Conservation (phyloP, 352 stramenopile genomes). For the Globisporangium radiosum region DNA sequence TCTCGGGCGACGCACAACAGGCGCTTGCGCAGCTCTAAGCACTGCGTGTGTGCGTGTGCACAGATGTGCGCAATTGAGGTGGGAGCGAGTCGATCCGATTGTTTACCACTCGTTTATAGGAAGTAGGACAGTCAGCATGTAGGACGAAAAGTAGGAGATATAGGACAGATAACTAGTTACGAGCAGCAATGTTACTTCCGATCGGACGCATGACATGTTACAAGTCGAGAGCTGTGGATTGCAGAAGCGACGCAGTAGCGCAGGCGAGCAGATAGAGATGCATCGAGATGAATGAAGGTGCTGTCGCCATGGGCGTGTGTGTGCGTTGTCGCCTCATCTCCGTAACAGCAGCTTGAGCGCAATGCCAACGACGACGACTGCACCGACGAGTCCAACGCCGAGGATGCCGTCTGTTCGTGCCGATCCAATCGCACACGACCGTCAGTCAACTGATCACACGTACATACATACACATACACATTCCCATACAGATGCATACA, state of each 20-base stretch:
- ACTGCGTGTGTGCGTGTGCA: not conserved
- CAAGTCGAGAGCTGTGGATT: constrained; percentile 8
- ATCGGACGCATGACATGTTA: too few relatives aligned
- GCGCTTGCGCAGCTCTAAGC: constrained; percentile 59
- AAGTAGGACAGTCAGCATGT: not conserved
- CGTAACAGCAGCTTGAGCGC: constrained; percentile 70
- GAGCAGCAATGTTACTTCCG: too few relatives aligned
- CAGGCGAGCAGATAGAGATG: not conserved
- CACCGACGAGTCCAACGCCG: constrained; percentile 57
- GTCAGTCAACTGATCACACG: not conserved
- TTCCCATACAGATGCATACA: not conserved
- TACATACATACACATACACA: not conserved
- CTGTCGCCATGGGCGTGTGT: not conserved
- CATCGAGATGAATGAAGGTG: not conserved
- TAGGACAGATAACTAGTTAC: not conserved
- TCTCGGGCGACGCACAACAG: constrained; percentile 67
- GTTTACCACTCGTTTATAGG: too few relatives aligned
- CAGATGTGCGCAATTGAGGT: too few relatives aligned
- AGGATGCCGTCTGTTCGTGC: constrained; percentile 47
- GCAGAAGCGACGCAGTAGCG: not conserved
- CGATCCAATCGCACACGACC: not conserved
- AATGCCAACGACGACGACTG: constrained; percentile 64
- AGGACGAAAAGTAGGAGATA: constrained; percentile 3
- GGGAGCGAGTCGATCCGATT: too few relatives aligned
- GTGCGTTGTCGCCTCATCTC: constrained; percentile 28